phyloP scores from a whole-genome alignment of 345 rosid species.

The Eucalyptus fibrosa region DNA sequence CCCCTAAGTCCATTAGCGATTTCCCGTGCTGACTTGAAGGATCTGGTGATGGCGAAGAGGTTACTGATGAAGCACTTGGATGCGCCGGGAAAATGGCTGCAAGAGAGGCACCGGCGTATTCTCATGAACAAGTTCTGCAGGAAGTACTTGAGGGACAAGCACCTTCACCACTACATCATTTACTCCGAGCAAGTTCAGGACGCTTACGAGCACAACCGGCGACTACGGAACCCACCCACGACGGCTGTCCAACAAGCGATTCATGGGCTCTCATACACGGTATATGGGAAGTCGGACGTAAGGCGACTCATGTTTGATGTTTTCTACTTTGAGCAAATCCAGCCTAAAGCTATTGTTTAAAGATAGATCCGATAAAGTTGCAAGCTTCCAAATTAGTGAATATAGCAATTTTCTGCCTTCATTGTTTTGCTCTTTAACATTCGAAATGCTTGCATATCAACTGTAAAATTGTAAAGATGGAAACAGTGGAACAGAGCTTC shows the following conservation, averaged over 20 bases:
- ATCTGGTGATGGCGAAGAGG: slow-evolving; percentile 84
- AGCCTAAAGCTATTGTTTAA: slow-evolving; percentile 30
- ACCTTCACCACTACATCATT: slow-evolving; percentile 46
- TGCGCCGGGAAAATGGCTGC: slow-evolving; percentile 86
- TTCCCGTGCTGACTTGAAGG: slow-evolving; percentile 17
- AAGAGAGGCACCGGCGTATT: slow-evolving; percentile 69
- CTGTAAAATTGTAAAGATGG: not conserved
- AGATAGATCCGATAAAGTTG: not conserved
- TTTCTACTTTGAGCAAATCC: slow-evolving; percentile 96
- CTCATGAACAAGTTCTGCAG: slow-evolving; percentile 96
- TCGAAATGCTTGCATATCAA: not conserved
- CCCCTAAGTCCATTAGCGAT: not conserved
- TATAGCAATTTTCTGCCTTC: not conserved
- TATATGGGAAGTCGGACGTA: slow-evolving; percentile 83
- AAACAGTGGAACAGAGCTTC: not conserved
- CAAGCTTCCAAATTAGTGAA: not conserved
- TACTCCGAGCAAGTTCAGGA: slow-evolving; percentile 72
- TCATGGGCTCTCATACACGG: slow-evolving; percentile 75
- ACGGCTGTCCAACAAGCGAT: slow-evolving; percentile 84
- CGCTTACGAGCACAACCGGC: slow-evolving; percentile 56
- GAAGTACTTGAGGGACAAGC: slow-evolving; percentile 58
- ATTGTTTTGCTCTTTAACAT: not conserved
- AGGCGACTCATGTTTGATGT: slow-evolving; percentile 90
- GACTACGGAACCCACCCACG: slow-evolving; percentile 69
- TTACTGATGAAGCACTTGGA: slow-evolving; percentile 87